These are phyloP conservation scores for Phytophthora boehmeriae DNA, from an alignment of 352 stramenopile genomes.

Conservation along the genomic window DNA sequence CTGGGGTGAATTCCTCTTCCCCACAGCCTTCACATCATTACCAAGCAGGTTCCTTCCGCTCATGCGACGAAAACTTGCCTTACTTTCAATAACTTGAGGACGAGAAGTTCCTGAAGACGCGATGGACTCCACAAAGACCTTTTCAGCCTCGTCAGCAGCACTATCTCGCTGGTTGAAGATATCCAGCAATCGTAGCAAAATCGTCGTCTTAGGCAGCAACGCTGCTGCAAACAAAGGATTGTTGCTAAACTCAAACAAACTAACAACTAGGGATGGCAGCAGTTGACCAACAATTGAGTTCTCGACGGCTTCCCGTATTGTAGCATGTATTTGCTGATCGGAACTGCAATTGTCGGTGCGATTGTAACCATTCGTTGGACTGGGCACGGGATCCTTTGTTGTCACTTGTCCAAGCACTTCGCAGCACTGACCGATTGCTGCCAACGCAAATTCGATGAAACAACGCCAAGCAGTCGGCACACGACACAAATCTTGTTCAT, in stretches of 20 bases:
- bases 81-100: slow-evolving; percentile 9
- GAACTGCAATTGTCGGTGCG: neutral
- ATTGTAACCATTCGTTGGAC: slow-evolving; percentile 28
- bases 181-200: slow-evolving; percentile 56
- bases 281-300: slow-evolving; percentile 59
- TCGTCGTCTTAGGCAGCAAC: slow-evolving; percentile 52
- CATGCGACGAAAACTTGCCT: slow-evolving; percentile 21
- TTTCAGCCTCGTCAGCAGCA: slow-evolving; percentile 24
- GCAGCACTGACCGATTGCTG: slow-evolving; percentile 32
- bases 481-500: slow-evolving; percentile 22
- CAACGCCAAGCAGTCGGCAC: slow-evolving; percentile 50
- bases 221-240: slow-evolving; percentile 51
- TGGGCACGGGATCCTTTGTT: slow-evolving; percentile 31
- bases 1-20: slow-evolving; percentile 16
- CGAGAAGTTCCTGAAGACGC: slow-evolving; percentile 7
- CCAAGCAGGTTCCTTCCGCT: slow-evolving; percentile 18
- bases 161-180: slow-evolving; percentile 39
- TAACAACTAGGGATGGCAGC: slow-evolving; percentile 56
- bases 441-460: slow-evolving; percentile 51
- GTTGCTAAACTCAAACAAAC: slow-evolving; percentile 67
- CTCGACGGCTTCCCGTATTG: slow-evolving; percentile 35
- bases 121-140: slow-evolving; percentile 33
- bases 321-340: neutral
- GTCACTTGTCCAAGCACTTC: slow-evolving; percentile 39
- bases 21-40: slow-evolving; percentile 8